Evolutionary conservation across 176 grass and related monocot genomes (phyloP).

Genomic region (Microstegium vimineum): DNA sequence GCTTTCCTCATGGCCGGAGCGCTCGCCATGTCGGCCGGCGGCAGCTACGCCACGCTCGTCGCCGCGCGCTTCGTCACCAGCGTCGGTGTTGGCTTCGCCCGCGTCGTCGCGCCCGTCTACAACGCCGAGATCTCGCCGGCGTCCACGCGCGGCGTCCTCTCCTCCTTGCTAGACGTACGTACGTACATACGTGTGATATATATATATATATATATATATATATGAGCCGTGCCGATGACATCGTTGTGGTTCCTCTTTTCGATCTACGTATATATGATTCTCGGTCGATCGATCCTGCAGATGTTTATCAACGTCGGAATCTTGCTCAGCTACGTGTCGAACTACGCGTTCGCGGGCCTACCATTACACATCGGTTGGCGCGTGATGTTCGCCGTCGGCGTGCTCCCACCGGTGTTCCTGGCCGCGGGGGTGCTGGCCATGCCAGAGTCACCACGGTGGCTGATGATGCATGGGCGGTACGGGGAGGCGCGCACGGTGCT

Average conservation of each 20-base stretch:
- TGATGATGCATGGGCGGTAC: slow-evolving; percentile 46
- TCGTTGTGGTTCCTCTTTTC: too few relatives aligned
- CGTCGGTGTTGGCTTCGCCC: slow-evolving; percentile 29
- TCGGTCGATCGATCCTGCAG: neutral
- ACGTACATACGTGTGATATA: too few relatives aligned
- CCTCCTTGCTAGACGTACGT: neutral
- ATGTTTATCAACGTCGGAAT: slow-evolving; percentile 30
- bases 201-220: too few relatives aligned
- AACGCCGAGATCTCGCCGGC: slow-evolving; percentile 48
- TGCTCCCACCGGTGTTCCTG: slow-evolving; percentile 22
- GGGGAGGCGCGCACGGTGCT: neutral
- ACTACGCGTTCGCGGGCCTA: slow-evolving; percentile 34
- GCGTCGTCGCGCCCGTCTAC: slow-evolving; percentile 35
- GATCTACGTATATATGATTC: neutral
- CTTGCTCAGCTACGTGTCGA: slow-evolving; percentile 45
- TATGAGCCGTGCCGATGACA: too few relatives aligned
- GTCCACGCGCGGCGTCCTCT: slow-evolving; percentile 27
- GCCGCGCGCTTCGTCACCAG: slow-evolving; percentile 39
- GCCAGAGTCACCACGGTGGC: slow-evolving; percentile 75
- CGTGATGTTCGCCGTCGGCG: slow-evolving; percentile 36
- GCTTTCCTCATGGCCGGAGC: slow-evolving; percentile 43
- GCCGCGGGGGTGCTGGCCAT: slow-evolving; percentile 32
- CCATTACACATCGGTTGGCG: slow-evolving; percentile 39
- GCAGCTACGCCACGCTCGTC: slow-evolving; percentile 34
- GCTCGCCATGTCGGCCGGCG: slow-evolving; percentile 34